phyloP scores from a whole-genome alignment of 495 filamentous ascomycete species.

The Clohesyomyces aquaticus region DNA sequence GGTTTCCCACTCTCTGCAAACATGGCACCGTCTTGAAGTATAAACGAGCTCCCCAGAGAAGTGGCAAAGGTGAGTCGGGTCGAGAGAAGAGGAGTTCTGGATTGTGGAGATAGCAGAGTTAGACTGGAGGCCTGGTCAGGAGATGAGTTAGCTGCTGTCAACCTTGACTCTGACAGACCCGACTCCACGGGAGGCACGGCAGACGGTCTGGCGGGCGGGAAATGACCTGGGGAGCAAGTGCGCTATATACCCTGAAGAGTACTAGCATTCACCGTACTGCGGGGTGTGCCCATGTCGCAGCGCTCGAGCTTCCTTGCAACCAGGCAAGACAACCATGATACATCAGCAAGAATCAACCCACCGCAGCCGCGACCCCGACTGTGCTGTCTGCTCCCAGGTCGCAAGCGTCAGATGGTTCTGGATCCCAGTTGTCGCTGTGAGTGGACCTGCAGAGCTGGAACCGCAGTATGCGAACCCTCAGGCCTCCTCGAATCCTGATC shows the following conservation, averaged over 20 bases:
- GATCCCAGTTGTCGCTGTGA: no score
- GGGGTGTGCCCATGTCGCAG: slow-evolving; percentile 1
- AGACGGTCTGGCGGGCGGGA: neutral
- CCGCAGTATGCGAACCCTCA: no score
- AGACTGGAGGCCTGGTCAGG: slow-evolving; percentile 22
- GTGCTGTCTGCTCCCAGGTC: no score
- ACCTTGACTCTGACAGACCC: slow-evolving; percentile 23
- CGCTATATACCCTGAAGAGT: slow-evolving; percentile 5
- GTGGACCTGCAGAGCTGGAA: no score
- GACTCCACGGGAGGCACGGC: slow-evolving; percentile 22
- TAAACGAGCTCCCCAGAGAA: neutral
- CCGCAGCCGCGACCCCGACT: no score
- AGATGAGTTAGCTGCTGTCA: slow-evolving; percentile 15
- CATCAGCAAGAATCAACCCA: neutral
- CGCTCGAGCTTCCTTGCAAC: neutral
- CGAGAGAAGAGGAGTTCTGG: neutral
- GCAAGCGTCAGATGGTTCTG: no score
- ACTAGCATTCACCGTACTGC: slow-evolving; percentile 2
- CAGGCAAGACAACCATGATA: neutral
- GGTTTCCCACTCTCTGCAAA: neutral
- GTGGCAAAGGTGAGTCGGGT: neutral
- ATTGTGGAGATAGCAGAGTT: neutral
- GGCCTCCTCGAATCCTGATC: neutral
- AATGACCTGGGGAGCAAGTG: neutral
- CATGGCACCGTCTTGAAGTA: slow-evolving; percentile 1